Evolutionary conservation across 352 stramenopile species (phyloP).

Genomic region (Globisporangium uncinulatum): DNA sequence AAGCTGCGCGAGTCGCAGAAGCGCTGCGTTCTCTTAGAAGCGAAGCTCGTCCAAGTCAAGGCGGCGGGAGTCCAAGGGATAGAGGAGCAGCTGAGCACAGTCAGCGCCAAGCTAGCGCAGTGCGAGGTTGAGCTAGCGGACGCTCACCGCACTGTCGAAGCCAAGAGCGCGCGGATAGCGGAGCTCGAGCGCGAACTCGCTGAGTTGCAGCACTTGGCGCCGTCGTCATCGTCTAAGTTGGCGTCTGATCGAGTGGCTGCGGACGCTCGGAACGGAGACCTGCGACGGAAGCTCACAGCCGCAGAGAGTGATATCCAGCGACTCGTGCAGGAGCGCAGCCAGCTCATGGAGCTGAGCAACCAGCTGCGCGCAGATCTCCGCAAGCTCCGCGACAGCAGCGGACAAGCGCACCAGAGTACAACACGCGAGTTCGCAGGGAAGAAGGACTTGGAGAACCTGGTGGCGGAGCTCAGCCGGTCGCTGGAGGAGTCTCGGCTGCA

Average conservation of each 20-base stretch:
- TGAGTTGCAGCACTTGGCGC: slow-evolving; percentile 7
- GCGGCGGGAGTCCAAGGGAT: neutral
- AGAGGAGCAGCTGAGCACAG: slow-evolving; percentile 2
- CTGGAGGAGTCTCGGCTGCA: slow-evolving; percentile 61
- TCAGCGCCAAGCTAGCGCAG: slow-evolving; percentile 23
- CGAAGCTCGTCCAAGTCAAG: slow-evolving; percentile 25
- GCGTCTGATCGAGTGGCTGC: slow-evolving; percentile 13
- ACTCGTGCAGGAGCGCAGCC: slow-evolving; percentile 51
- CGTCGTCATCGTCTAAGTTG: neutral
- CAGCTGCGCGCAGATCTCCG: slow-evolving; percentile 60
- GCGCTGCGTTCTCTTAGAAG: slow-evolving; percentile 36
- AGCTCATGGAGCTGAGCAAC: slow-evolving; percentile 82
- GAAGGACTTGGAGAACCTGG: slow-evolving; percentile 67
- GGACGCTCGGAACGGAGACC: slow-evolving; percentile 27
- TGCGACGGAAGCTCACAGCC: slow-evolving; percentile 36
- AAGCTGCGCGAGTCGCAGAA: slow-evolving; percentile 33
- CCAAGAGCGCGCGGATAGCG: slow-evolving; percentile 32
- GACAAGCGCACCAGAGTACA: slow-evolving; percentile 1
- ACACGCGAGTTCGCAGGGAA: slow-evolving; percentile 45
- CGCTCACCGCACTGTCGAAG: slow-evolving; percentile 32
- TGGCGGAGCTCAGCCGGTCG: slow-evolving; percentile 59
- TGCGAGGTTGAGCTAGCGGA: slow-evolving; percentile 41
- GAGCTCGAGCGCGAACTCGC: slow-evolving; percentile 35
- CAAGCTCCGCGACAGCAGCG: slow-evolving; percentile 22
- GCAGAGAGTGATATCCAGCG: slow-evolving; percentile 59